Evolutionary conservation across 352 stramenopile species (phyloP), one percentile per base, ranked within the genome.

Genomic region (Globisporangium irregulare): DNA sequence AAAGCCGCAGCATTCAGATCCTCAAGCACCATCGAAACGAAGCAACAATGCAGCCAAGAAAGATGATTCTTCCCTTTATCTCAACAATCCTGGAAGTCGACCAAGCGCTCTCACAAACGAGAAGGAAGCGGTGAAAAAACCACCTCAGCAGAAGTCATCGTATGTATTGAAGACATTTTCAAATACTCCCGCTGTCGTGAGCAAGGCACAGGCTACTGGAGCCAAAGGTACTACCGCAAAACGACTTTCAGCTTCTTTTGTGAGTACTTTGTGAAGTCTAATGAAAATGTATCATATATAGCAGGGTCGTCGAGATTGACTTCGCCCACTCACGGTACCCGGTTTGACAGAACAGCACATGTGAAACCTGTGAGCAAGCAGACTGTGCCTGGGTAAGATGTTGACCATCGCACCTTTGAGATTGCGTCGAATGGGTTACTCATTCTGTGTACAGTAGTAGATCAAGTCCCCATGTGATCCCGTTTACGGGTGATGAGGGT

Each of bases 401-500:
- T 50, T 25, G 4, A 3, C n/a, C 3, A 29, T 20, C 20, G 2
- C 55, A 3, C 0, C 20, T 61, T 15, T 15, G 6, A 41, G 18
- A 8, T 20, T 12, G 10, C 20, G 12, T 7, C 1, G 32, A 25
- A 9, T 50, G n/a, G 22, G 12, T 50, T 8, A 55, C 43, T 62
- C n/a, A 20, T n/a, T 62, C 0, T 57, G 7, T 46, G 8, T 10
- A 38, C 32, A 38, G 32, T 6, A 64, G 56, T 6, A 64, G 56
- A 34, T 15, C 36, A 27, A 56, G 24, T 20, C 66, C 36, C 5
- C 66, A 70, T 32, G 66, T 66, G 66, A 70, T 70, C 48, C 66
- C 66, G 12, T 41, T 57, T 14, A 34, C n/a, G 25, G 20, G 58
- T 14, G 66, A 66, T 22, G 66, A 69, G 1, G 27, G 27, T 36